A percentile compares a stretch with the other conserved stretches of the same genome.
phyloP scores from a whole-genome alignment of 2,329 filamentous ascomycete species.

The Colletotrichum tropicicola region DNA sequence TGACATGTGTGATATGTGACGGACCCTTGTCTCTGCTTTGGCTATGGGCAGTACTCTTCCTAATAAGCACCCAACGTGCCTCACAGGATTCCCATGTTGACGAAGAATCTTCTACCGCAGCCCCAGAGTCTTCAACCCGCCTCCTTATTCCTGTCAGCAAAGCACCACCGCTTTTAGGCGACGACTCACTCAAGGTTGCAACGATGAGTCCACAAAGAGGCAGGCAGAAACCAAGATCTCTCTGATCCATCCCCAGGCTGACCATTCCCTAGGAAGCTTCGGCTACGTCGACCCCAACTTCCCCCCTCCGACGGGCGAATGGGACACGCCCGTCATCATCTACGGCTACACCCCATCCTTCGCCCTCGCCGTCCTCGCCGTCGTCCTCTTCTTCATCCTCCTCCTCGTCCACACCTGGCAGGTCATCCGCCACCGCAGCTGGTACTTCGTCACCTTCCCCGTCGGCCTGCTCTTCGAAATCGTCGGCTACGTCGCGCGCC shows the following conservation, averaged over 20 bases:
- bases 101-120: background rate
- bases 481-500: slow-evolving; percentile 58
- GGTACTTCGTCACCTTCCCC: slow-evolving; percentile 56
- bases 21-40: background rate
- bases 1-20: background rate
- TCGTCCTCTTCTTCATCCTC: slow-evolving; percentile 52
- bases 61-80: background rate
- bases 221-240: background rate
- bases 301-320: slow-evolving; percentile 53
- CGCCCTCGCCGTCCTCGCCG: slow-evolving; percentile 51
- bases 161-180: slow-evolving; percentile 16
- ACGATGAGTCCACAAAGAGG: slow-evolving; percentile 21
- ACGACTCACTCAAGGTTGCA: fast-evolving
- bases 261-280: slow-evolving; percentile 15
- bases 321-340: slow-evolving; percentile 58
- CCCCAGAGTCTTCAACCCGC: background rate
- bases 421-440: slow-evolving; percentile 47
- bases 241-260: background rate
- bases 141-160: background rate
- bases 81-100: background rate
- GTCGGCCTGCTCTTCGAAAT: slow-evolving; percentile 57
- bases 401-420: slow-evolving; percentile 47
- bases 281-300: slow-evolving; percentile 62
- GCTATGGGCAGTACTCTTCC: too few species aligned
- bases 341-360: slow-evolving; percentile 60